Percentiles rank a stretch among this genome's conserved stretches.
Conservation (phyloP, 805 yeast genomes). For the Nakazawaea molendinolei region DNA sequence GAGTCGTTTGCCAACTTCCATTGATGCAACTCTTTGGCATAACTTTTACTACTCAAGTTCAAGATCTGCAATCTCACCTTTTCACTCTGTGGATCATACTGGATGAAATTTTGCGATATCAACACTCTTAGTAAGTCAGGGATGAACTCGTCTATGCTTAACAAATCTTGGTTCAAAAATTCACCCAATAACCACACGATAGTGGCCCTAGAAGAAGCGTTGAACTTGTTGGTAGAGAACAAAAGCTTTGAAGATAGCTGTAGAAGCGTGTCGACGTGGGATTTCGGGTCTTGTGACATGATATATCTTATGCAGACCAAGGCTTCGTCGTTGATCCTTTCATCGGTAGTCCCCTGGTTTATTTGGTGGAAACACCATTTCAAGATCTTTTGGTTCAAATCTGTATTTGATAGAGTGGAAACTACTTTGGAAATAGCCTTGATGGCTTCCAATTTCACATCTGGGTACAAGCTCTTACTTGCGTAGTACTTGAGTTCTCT, state of each 20-base stretch:
- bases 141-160: conserved; percentile 35
- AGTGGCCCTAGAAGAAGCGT: conserved; percentile 58
- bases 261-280: conserved; percentile 48
- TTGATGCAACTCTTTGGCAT: conserved; percentile 46
- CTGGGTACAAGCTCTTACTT: background rate
- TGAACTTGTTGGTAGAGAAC: conserved; percentile 7
- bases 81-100: background rate
- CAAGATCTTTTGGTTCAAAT: conserved; percentile 49
- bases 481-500: conserved; percentile 59
- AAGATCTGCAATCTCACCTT: conserved; percentile 66
- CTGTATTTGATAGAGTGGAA: conserved; percentile 17
- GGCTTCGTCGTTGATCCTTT: conserved; percentile 51
- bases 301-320: conserved; percentile 67
- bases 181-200: conserved; percentile 92
- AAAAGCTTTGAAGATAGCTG: conserved; percentile 31
- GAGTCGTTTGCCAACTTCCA: conserved; percentile 18
- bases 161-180: conserved; percentile 32
- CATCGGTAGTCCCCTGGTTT: conserved; percentile 20
- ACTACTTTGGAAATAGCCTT: conserved; percentile 38
- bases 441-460: conserved; percentile 39
- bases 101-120: conserved; percentile 35
- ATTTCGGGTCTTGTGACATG: conserved; percentile 54
- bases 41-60: conserved; percentile 66
- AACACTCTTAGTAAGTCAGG: conserved; percentile 71
- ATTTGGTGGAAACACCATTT: conserved; percentile 56